phyloP scores from a whole-genome alignment of 2,329 filamentous ascomycete species.

The Aureobasidium sp. region DNA sequence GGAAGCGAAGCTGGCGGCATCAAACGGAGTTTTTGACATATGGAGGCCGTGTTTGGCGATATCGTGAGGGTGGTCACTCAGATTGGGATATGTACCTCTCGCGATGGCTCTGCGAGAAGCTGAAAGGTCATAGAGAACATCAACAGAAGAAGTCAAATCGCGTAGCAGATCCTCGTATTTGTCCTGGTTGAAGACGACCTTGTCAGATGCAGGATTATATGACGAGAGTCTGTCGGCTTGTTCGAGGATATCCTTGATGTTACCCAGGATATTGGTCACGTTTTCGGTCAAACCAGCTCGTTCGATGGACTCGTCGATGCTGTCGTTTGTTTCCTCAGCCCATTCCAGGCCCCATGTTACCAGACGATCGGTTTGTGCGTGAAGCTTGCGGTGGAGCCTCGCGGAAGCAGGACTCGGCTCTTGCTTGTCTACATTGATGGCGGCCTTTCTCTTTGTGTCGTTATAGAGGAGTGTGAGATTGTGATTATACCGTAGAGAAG shows the following conservation, averaged over 20 bases:
- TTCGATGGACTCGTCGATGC: constrained; percentile 63
- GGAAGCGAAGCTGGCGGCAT: constrained; percentile 13
- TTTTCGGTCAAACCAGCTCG: constrained; percentile 64
- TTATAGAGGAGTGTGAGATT: constrained; percentile 64
- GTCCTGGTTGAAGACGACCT: constrained; percentile 52
- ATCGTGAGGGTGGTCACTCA: constrained; percentile 13
- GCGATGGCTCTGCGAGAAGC: constrained; percentile 48
- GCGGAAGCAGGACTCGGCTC: constrained; percentile 60
- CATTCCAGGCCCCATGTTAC: constrained; percentile 75
- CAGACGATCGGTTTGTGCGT: constrained; percentile 71
- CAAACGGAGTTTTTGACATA: constrained; percentile 2
- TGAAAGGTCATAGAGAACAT: constrained; percentile 70
- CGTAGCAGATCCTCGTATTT: constrained; percentile 66
- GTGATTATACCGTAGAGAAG: constrained; percentile 4
- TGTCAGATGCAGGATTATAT: constrained; percentile 28
- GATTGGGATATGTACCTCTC: constrained; percentile 27
- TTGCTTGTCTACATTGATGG: constrained; percentile 53
- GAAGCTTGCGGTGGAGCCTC: constrained; percentile 63
- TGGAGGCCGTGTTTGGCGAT: constrained; percentile 9
- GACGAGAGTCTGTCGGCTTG: constrained; percentile 65
- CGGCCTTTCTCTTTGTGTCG: constrained; percentile 63
- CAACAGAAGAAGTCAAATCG: constrained; percentile 68
- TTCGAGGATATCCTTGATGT: constrained; percentile 70
- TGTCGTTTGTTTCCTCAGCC: constrained; percentile 52
- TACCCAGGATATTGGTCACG: constrained; percentile 69